Base-by-base conservation (phyloP, 1,139 yeast genomes). In the Magnusiomyces clavatus region DNA sequence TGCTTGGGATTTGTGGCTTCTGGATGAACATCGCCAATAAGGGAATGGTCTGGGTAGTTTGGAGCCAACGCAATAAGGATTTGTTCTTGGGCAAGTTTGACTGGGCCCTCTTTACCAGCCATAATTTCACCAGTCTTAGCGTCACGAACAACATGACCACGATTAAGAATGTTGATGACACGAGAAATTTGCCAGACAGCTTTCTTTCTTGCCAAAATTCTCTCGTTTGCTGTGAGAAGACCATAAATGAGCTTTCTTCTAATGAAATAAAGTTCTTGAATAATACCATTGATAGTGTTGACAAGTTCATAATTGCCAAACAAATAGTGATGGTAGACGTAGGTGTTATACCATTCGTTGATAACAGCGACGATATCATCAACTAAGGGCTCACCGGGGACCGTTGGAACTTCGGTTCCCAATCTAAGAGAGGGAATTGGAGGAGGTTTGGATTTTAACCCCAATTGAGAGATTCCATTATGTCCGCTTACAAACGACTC, bases 61-160 rank as follows among this genome's bases (percentile, higher is more conserved):
- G 90, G 83, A 16, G 86, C 80, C 57, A 88, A 72, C 0, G 95
- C 88, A 66, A 84, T 77, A 52, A 82, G 74, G 50, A 83, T 73
- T 67, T 87, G 94, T 63, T 78, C 82, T 50, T 77, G 75, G 12
- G 94, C 87, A 55, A 88, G 71, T 46, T 69, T 66, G n/a, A 86
- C 76, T 4, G 92, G 83, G 41, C 73, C 60, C 60, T 56, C 57
- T 60, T 66, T 24, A 58, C 63, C 58, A 35, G 80, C 69, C 59
- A 81, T 76, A 51, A 87, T 70, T 54, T 81, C 82, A 49, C 95
- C 96, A 16, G 83, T 70, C 20, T 67, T 59, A 1, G 90, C 80
- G 63, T 84, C 86, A 62, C 85, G 83, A 29, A 92, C 96, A 16
- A 86, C 78, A 42, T 84, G 78, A 65, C 87, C 95, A 51, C 82